phyloP scores from a whole-genome alignment of 176 grass and related monocot species.

The sorghum (Sorghum bicolor) region DNA sequence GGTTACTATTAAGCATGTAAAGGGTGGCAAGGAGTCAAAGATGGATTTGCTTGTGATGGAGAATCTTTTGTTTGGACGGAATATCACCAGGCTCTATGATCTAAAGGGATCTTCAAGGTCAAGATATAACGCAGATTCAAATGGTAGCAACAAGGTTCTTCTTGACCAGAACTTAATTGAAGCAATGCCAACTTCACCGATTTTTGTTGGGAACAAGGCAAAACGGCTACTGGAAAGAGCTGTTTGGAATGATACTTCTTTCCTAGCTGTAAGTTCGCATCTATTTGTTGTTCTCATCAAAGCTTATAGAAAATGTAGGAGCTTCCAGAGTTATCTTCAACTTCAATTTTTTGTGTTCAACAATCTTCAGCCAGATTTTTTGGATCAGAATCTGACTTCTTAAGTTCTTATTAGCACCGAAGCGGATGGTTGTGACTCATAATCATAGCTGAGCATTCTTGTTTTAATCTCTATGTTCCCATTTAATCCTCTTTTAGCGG shows the following conservation, averaged over 20 bases:
- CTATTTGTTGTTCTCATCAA: background rate
- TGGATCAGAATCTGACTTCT: background rate
- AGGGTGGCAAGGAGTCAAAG: constrained; percentile 87
- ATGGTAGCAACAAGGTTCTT: constrained; percentile 84
- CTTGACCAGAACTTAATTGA: constrained; percentile 99
- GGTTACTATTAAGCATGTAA: constrained; percentile 86
- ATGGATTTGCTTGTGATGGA: constrained; percentile 99
- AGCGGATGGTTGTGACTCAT: background rate
- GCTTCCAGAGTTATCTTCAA: background rate
- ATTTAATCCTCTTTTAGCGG: background rate
- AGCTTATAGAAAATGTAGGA: background rate
- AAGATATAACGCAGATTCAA: constrained; percentile 89
- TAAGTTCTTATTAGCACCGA: background rate
- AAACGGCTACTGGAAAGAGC: constrained; percentile 90
- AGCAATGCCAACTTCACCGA: constrained; percentile 96
- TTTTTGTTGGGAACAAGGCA: constrained; percentile 99
- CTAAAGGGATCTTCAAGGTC: constrained; percentile 96
- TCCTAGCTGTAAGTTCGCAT: constrained; percentile 85
- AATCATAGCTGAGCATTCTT: background rate
- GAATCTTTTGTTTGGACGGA: constrained; percentile 95
- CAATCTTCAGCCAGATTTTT: background rate
- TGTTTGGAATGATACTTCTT: constrained; percentile 98
- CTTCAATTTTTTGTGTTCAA: background rate
- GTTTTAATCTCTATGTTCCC: background rate
- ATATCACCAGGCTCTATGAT: constrained; percentile 85